These are phyloP conservation scores for Apophysomyces trapeziformis DNA, from an alignment of 371 early-diverging fungal genomes.

Conservation along the genomic window DNA sequence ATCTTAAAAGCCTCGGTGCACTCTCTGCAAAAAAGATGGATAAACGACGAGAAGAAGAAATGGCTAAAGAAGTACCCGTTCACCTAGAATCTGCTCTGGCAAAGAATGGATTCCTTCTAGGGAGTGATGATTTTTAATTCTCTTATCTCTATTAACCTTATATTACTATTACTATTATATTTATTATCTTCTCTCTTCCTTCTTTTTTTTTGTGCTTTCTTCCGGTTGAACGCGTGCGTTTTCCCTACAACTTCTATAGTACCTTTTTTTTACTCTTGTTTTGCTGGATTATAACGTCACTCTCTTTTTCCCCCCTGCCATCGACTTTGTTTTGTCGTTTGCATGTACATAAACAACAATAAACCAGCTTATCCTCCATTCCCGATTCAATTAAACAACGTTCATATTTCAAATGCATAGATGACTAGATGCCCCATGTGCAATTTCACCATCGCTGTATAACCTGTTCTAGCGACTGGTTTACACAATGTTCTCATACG, in stretches of 20 bases:
- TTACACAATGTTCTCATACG: too few species aligned
- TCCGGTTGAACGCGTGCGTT: background rate
- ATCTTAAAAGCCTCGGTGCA: conserved; percentile 42
- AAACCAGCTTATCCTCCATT: background rate
- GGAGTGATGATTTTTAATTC: conserved; percentile 13
- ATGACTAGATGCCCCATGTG: too few species aligned
- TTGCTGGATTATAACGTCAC: background rate
- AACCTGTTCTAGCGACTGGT: too few species aligned
- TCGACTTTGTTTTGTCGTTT: background rate
- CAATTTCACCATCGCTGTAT: too few species aligned
- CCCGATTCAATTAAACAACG: too few species aligned
- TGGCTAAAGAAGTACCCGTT: conserved; percentile 29
- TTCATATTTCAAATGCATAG: too few species aligned
- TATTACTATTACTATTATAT: conserved; percentile 2
- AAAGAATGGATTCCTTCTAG: conserved; percentile 39
- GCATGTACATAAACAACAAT: conserved; percentile 5
- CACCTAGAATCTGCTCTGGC: conserved; percentile 37
- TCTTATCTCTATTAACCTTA: background rate
- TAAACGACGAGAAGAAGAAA: conserved; percentile 38
- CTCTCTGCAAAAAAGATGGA: conserved; percentile 48
- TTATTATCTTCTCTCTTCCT: background rate
- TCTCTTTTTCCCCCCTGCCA: background rate
- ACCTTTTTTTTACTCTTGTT: background rate
- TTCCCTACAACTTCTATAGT: background rate
- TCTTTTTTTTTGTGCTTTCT: conserved; percentile 7